phyloP scores from a whole-genome alignment of 257 asterid genomes.

The Gynochthodes officinalis region DNA sequence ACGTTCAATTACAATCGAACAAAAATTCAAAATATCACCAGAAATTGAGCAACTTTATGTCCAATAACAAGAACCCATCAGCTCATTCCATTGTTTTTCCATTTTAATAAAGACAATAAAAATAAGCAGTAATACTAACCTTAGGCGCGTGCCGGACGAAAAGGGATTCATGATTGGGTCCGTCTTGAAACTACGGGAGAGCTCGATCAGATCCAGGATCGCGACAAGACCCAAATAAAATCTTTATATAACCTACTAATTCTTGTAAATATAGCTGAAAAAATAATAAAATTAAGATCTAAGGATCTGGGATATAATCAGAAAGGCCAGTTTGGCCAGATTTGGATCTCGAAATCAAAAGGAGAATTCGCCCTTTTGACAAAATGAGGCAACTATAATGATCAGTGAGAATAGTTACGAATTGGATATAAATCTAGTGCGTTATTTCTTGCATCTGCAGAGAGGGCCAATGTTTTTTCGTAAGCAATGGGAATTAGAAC shows the following conservation, averaged over 20 bases:
- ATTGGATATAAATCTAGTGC: neutral
- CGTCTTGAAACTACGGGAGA: slow-evolving; percentile 50
- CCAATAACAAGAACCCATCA: slow-evolving; percentile 9
- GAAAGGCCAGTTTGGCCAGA: slow-evolving; percentile 1
- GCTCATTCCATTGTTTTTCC: neutral
- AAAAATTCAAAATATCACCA: neutral
- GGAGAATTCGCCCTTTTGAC: neutral
- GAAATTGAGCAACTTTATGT: neutral
- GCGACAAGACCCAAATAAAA: slow-evolving; percentile 11
- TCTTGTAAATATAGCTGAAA: neutral
- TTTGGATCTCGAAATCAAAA: slow-evolving; percentile 20
- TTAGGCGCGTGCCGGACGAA: slow-evolving; percentile 84
- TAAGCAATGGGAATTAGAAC: slow-evolving; percentile 6
- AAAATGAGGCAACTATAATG: neutral
- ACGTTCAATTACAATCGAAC: neutral
- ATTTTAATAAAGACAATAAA: neutral
- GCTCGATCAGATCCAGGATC: slow-evolving; percentile 64
- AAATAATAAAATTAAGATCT: slow-evolving; percentile 4
- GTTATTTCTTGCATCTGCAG: slow-evolving; percentile 3
- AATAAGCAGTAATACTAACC: slow-evolving; percentile 36
- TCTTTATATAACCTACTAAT: neutral
- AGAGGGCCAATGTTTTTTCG: neutral
- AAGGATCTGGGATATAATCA: slow-evolving; percentile 14
- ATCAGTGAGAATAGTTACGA: neutral
- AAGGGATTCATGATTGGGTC: slow-evolving; percentile 91